Evolutionary conservation across 1,284 basidiomycete genomes (phyloP).

Genomic region (Cystobasidium sp.): DNA sequence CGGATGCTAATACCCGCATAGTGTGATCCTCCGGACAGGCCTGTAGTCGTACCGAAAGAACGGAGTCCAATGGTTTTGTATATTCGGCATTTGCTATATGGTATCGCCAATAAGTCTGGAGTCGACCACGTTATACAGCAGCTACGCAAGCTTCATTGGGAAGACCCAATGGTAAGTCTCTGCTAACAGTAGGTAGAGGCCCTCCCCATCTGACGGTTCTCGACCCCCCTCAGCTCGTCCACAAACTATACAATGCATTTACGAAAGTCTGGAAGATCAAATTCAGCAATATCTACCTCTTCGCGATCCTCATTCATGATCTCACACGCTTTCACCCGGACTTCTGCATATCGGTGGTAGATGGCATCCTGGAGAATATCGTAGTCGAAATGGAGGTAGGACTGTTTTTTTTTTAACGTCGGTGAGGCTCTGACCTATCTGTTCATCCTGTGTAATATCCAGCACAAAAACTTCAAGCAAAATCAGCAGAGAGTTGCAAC

Average conservation of each 20-base stretch:
- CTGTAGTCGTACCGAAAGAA: constrained; percentile 79
- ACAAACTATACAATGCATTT: constrained; percentile 72
- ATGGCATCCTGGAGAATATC: constrained; percentile 92
- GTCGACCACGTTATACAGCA: constrained; percentile 92
- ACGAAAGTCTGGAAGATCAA: constrained; percentile 97
- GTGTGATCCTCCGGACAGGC: constrained; percentile 96
- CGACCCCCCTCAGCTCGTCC: constrained; percentile 50
- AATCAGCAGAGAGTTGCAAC: constrained; percentile 91
- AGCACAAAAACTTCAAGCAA: constrained; percentile 88
- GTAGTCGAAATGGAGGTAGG: constrained; percentile 78
- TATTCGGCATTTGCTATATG: constrained; percentile 88
- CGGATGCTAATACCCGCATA: constrained; percentile 55
- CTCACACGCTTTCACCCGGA: constrained; percentile 88
- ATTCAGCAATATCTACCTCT: constrained; percentile 83
- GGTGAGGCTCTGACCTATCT: not conserved
- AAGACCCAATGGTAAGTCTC: constrained; percentile 65
- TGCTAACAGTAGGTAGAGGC: not conserved
- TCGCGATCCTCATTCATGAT: constrained; percentile 92
- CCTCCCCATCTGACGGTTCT: not conserved
- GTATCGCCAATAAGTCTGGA: constrained; percentile 85
- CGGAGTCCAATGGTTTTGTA: constrained; percentile 88
- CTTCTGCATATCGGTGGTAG: constrained; percentile 85
- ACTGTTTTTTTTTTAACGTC: not conserved
- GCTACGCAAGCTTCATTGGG: constrained; percentile 92
- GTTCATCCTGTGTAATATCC: not conserved